Evolutionary conservation across 371 early-diverging fungal genomes (phyloP), one percentile per base, ranked within the genome.

Genomic region (Mortierella sp.): DNA sequence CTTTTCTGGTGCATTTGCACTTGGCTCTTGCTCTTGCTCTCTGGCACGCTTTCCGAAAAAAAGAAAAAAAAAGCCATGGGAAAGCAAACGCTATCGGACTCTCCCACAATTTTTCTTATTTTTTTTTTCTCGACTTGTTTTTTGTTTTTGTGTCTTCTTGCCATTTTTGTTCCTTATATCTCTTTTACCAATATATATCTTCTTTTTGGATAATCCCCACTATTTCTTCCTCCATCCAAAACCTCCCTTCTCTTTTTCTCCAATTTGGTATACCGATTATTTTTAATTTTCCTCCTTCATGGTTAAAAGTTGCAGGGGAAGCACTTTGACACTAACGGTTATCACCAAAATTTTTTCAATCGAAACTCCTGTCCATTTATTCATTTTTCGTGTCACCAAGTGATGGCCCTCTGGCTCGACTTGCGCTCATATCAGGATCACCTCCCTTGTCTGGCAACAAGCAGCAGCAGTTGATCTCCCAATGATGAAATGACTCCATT

Each of bases 401-500:
- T 2, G 34, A 57, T 35, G 58, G 23, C 13, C 32, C 29, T 10
- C 40, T 23, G 42, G 42, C 3, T 59, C 59, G 26, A 59, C 19
- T 6, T 10, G 40, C 19, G 40, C 59, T 1, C 5, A 23, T 40
- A 40, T 43, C 45, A 43, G 45, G 45, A 43, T 15, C 13, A 13
- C 19, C 5, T 43, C 19, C 19, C 45, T 19, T 43, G n/a, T n/a
- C n/a, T n/a, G 45, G 19, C 5, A 19, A 19, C 3, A 35, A 35
- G 35, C 45, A 43, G 19, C 45, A 43, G 19, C 19, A 43, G 45
- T 43, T 15, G 40, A 5, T 37, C 1, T 47, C 47, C 22, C 47
- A n/a, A 58, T 60, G 42, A 60, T 26, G 60, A 60, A 60, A 42
- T 10, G 61, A 42, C 47, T n/a, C 32, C 47, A 10, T 45, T 61